Conservation (phyloP, 2,329 filamentous ascomycete genomes). For the Pyricularia sp. region DNA sequence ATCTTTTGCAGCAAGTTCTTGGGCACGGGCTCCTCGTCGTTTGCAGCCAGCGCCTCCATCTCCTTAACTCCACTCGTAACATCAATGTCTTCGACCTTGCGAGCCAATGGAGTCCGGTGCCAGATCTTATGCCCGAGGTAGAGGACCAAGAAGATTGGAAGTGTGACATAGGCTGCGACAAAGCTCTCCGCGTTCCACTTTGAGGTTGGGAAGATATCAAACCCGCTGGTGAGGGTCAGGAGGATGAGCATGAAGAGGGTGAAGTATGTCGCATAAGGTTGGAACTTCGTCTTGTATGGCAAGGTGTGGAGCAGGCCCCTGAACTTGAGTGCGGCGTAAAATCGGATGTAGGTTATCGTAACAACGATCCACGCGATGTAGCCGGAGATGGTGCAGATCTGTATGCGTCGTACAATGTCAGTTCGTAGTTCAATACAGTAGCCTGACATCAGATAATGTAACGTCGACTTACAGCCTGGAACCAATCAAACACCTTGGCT, state of each 20-base stretch:
- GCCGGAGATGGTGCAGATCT: constrained; percentile 55
- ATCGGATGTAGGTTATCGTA: constrained; percentile 49
- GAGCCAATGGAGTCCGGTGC: constrained; percentile 32
- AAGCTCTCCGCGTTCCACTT: constrained; percentile 57
- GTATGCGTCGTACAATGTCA: neutral
- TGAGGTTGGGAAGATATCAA: constrained; percentile 60
- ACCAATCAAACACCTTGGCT: constrained; percentile 59
- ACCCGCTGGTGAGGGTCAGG: constrained; percentile 66
- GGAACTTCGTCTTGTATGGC: constrained; percentile 41
- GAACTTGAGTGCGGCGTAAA: constrained; percentile 43
- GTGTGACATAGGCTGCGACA: constrained; percentile 52
- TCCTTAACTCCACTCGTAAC: constrained; percentile 49
- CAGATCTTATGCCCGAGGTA: constrained; percentile 52
- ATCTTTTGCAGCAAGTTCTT: constrained; percentile 40
- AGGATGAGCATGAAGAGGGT: constrained; percentile 50
- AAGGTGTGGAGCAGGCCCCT: constrained; percentile 40
- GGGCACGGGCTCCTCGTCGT: constrained; percentile 34
- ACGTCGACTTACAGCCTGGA: constrained; percentile 34
- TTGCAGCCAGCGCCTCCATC: constrained; percentile 48
- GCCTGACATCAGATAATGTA: constrained; percentile 4
- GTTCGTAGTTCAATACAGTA: neutral
- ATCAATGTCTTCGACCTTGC: constrained; percentile 41
- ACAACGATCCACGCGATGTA: constrained; percentile 53
- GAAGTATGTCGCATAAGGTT: constrained; percentile 56
- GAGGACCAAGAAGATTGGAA: constrained; percentile 50